These are phyloP conservation scores for Herpotrichia juniperi DNA, from an alignment of 2,329 filamentous ascomycete genomes.

Conservation along the genomic window DNA sequence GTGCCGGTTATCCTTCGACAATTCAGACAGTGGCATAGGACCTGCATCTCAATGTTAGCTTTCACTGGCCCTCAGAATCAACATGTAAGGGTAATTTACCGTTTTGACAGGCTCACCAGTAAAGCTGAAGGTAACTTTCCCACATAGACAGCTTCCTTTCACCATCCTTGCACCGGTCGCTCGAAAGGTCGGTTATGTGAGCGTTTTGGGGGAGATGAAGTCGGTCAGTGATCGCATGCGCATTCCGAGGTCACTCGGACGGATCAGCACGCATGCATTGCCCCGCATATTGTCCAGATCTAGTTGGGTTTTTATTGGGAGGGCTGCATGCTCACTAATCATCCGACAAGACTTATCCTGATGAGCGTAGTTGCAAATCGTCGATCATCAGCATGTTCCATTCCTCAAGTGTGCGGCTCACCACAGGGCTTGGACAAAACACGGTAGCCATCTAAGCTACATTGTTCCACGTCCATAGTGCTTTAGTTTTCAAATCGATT, in stretches of 20 bases:
- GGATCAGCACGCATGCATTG: not conserved
- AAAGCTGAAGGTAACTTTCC: conserved; percentile 43
- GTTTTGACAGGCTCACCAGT: conserved; percentile 31
- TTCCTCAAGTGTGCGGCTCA: no score
- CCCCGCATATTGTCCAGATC: conserved; percentile 1
- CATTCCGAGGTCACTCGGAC: not conserved
- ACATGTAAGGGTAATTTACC: conserved; percentile 4
- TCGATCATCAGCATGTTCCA: no score
- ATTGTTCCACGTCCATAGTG: no score
- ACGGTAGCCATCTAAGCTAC: no score
- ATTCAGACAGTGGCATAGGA: conserved; percentile 22
- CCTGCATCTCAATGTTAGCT: conserved; percentile 7
- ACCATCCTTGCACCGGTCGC: conserved; percentile 17
- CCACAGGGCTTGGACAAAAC: no score
- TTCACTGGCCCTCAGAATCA: not conserved
- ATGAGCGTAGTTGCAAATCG: no score
- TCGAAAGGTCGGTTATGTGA: conserved; percentile 1
- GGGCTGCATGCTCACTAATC: not conserved
- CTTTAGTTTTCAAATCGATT: no score
- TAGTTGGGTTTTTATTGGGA: not conserved
- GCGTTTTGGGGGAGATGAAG: conserved; percentile 9
- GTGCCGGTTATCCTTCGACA: conserved; percentile 20
- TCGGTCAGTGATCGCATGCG: conserved; percentile 15
- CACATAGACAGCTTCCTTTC: conserved; percentile 41
- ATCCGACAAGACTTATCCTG: not conserved